A percentile compares a stretch with the other conserved stretches of the same genome.
Evolutionary conservation across 768 basidiomycete species (phyloP).

Genomic region (Royoungia palumana): DNA sequence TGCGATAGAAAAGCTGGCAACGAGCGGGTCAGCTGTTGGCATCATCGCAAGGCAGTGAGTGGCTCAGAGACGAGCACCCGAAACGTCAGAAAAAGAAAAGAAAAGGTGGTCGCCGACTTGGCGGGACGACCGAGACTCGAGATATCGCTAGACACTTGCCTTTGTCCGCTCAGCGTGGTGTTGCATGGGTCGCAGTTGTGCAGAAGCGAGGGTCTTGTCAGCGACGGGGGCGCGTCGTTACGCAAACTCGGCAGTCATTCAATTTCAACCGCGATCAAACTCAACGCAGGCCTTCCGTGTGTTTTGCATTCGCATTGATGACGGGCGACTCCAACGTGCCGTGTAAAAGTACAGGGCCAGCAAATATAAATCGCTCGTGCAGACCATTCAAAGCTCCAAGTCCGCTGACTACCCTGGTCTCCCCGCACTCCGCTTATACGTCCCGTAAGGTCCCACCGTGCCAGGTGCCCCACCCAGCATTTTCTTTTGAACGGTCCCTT

Average conservation of each 20-base stretch:
- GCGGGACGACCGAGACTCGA: no score
- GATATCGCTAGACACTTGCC: conserved; percentile 21
- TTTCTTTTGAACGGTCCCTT: conserved; percentile 20
- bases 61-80: no score
- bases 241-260: background rate
- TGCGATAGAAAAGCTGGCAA: conserved; percentile 14
- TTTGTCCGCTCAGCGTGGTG: conserved; percentile 23
- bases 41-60: no score
- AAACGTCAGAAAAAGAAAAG: no score
- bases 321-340: no score
- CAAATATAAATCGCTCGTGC: no score
- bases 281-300: background rate
- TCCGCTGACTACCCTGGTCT: conserved; percentile 11
- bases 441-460: conserved; percentile 42
- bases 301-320: no score
- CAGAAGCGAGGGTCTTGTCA: background rate
- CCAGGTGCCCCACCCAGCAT: conserved; percentile 34
- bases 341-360: no score
- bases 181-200: background rate
- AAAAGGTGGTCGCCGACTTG: no score
- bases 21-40: conserved; percentile 4
- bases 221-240: background rate
- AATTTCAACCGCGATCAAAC: no score
- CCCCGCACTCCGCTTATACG: conserved; percentile 35
- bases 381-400: no score